Evolutionary conservation across 225 moss, liverwort and hornwort genomes (phyloP).

Genomic region (Ulota crispa): DNA sequence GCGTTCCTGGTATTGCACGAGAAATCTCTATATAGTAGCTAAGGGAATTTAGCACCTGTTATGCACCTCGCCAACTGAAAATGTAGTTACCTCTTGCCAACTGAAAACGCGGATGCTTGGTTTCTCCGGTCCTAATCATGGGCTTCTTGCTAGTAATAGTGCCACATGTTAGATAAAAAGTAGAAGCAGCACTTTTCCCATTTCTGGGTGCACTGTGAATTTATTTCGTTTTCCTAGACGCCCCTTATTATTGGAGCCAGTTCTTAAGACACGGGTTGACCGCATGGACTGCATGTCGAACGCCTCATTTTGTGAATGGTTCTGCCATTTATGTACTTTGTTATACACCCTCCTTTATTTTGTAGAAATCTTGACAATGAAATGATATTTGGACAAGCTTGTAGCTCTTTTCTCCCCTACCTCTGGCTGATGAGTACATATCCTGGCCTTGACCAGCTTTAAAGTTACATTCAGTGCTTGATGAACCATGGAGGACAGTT

Average conservation of each 20-base stretch:
- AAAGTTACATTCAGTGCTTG: conserved; percentile 7
- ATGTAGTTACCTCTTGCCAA: conserved; percentile 39
- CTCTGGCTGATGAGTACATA: conserved; percentile 27
- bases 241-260: conserved; percentile 36
- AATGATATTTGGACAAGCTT: conserved; percentile 38
- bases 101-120: conserved; percentile 34
- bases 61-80: conserved; percentile 33
- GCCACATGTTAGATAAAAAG: conserved; percentile 28
- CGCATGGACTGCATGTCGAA: conserved; percentile 24
- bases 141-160: conserved; percentile 31
- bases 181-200: conserved; percentile 22
- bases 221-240: conserved; percentile 22
- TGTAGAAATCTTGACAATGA: conserved; percentile 33
- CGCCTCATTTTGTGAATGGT: conserved; percentile 43
- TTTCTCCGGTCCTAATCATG: conserved; percentile 26
- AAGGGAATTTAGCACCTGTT: conserved; percentile 43
- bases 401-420: conserved; percentile 26
- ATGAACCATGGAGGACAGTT: conserved; percentile 20
- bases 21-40: conserved; percentile 24
- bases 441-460: conserved; percentile 28
- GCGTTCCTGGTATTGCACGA: conserved; percentile 30
- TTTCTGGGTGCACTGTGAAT: conserved; percentile 34
- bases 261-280: conserved; percentile 32
- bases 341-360: conserved; percentile 38
- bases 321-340: conserved; percentile 47